Percentiles rank a stretch among this genome's conserved stretches.
phyloP scores from a whole-genome alignment of 1,139 yeast species.

The Sugiyamaella japonica region DNA sequence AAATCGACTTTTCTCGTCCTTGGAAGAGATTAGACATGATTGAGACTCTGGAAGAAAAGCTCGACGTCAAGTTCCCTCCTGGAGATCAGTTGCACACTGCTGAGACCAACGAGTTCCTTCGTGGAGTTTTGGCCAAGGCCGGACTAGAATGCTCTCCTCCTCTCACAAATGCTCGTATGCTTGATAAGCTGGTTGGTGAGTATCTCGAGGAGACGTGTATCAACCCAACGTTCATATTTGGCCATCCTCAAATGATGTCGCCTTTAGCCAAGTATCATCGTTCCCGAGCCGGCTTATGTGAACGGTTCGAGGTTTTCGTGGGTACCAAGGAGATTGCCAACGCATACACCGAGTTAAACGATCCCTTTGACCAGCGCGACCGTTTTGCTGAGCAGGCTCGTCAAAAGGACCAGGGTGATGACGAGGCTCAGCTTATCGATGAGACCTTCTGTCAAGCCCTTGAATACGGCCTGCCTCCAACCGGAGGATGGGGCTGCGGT shows the following conservation, averaged over 20 bases:
- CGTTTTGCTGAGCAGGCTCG: conserved; percentile 98
- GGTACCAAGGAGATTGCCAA: conserved; percentile 98
- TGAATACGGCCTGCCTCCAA: conserved; percentile 98
- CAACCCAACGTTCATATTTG: conserved; percentile 96
- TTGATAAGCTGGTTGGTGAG: conserved; percentile 96
- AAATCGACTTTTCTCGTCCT: conserved; percentile 89
- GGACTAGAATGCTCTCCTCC: conserved; percentile 95
- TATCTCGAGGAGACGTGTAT: conserved; percentile 82
- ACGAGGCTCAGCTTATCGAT: conserved; percentile 95
- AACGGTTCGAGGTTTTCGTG: conserved; percentile 96
- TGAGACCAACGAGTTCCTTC: conserved; percentile 90
- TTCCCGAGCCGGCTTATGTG: conserved; percentile 90
- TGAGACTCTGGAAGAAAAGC: conserved; percentile 86
- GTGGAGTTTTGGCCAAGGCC: conserved; percentile 72
- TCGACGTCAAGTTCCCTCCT: conserved; percentile 87
- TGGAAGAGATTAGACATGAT: conserved; percentile 99
- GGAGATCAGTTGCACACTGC: conserved; percentile 93
- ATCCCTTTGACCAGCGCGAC: conserved; percentile 96
- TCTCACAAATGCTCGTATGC: conserved; percentile 96
- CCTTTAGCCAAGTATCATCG: conserved; percentile 98
- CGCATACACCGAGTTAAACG: conserved; percentile 98
- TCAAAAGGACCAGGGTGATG: conserved; percentile 99
- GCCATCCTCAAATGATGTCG: conserved; percentile 99
- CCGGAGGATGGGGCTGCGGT: conserved; percentile 99
- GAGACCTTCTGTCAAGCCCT: conserved; percentile 97